Percentiles rank a stretch among this genome's conserved stretches.
Evolutionary conservation across 108 stramenopile genomes (phyloP).

Genomic region (Skeletonema grethae): DNA sequence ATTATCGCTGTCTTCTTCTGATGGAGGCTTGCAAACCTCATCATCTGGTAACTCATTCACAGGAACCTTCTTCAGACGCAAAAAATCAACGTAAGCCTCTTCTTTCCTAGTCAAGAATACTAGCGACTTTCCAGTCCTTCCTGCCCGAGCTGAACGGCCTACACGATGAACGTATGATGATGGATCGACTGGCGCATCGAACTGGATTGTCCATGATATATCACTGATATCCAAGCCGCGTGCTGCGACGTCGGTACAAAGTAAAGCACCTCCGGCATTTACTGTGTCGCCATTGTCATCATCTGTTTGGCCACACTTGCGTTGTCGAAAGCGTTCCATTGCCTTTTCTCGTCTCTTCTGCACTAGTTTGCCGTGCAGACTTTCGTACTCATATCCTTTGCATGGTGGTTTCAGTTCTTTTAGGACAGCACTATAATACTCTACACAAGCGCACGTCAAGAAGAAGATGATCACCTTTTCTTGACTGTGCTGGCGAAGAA

Average conservation of each 20-base stretch:
- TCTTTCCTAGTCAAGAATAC: constrained; percentile 92
- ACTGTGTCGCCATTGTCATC: not conserved
- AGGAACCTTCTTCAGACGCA: constrained; percentile 85
- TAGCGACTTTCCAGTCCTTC: constrained; percentile 81
- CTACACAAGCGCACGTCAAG: constrained; percentile 96
- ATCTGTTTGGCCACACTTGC: constrained; percentile 10
- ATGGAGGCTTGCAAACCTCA: constrained; percentile 61
- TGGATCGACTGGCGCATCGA: constrained; percentile 96
- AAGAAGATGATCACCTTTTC: constrained; percentile 97
- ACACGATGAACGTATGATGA: constrained; percentile 97
- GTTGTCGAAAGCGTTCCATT: constrained; percentile 82
- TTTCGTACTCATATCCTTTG: constrained; percentile 58
- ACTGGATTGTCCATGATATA: constrained; percentile 96
- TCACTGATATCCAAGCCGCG: constrained; percentile 96
- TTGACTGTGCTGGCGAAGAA: constrained; percentile 71
- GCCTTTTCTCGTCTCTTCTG: constrained; percentile 93
- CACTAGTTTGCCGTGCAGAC: constrained; percentile 94
- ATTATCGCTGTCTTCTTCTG: constrained; percentile 15
- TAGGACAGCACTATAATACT: constrained; percentile 85
- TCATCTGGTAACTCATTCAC: constrained; percentile 55
- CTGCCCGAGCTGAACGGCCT: constrained; percentile 95
- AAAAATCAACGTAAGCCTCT: constrained; percentile 92
- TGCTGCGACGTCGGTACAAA: constrained; percentile 99
- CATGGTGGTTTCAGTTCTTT: constrained; percentile 50
- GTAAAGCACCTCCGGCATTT: constrained; percentile 72